These are phyloP conservation scores for Urtica urens DNA, from an alignment of 306 rosid species.

Conservation along the genomic window DNA sequence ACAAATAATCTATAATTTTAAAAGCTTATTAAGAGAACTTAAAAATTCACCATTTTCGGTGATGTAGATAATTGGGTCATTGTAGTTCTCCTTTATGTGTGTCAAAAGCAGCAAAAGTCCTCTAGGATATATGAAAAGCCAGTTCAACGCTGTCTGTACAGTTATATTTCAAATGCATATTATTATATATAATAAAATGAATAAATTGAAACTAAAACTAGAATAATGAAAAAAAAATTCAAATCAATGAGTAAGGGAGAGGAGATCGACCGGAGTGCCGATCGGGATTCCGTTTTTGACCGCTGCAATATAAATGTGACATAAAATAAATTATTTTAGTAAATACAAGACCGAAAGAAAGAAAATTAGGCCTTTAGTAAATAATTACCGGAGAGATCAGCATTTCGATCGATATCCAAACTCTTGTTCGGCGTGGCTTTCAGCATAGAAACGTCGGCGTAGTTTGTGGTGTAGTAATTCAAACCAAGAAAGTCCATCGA, in stretches of 20 bases:
- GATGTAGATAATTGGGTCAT: constrained; percentile 33
- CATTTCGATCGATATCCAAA: constrained; percentile 26
- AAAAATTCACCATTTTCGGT: constrained; percentile 49
- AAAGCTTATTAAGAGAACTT: neutral
- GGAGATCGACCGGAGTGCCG: constrained; percentile 22
- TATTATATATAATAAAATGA: neutral
- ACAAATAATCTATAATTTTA: neutral
- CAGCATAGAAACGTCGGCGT: constrained; percentile 19
- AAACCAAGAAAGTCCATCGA: constrained; percentile 55
- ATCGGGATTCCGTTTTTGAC: constrained; percentile 13
- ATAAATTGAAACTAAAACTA: neutral
- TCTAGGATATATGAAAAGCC: constrained; percentile 45
- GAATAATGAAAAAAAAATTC: neutral
- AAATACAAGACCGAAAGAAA: too few relatives aligned
- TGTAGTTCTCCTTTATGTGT: constrained; percentile 22
- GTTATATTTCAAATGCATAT: neutral
- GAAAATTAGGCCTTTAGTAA: neutral
- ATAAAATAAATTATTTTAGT: too few relatives aligned
- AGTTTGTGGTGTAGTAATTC: constrained; percentile 43
- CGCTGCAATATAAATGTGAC: constrained; percentile 2
- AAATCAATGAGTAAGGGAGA: neutral
- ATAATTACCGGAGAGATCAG: constrained; percentile 20
- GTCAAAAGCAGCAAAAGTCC: constrained; percentile 27
- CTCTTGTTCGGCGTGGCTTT: constrained; percentile 14
- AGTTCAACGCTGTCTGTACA: constrained; percentile 37